Evolutionary conservation across 2,329 filamentous ascomycete species (phyloP), one percentile per base, ranked within the genome.

Genomic region (Ophiocordyceps camponoti-rufipedis): DNA sequence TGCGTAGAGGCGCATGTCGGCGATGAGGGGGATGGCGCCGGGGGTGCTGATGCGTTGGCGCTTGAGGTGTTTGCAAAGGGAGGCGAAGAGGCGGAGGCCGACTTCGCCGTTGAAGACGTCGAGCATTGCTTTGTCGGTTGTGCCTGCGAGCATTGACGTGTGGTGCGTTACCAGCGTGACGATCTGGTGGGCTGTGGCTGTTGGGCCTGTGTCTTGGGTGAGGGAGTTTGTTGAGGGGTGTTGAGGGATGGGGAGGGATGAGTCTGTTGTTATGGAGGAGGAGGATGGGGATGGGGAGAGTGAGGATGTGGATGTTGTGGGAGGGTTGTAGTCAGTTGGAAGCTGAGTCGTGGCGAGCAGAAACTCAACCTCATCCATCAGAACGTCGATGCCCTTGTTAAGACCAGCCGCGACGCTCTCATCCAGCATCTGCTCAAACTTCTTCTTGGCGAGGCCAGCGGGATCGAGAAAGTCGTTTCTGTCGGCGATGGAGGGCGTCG

Each of bases 51-150:
- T 77, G 46, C 91, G 81, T 68, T 96, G 91, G 10, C 89, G 82
- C 68, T 98, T 98, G 52, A 98, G 74, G 64, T 98, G 91, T 65
- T 98, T 98, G 72, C 89, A 95, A 44, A 98, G 71, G 16, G 85
- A 83, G 18, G 82, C 80, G 65, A 96, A 98, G 45, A 98, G 74
- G 28, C 91, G 82, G 51, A 95, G 74, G 1, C 91, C 91, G 28
- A 98, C 89, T 66, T 98, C 91, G 63, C 91, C 86, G 61, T 94
- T 95, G 71, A 98, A 98, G 13, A 98, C 91, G 58, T 98, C 91
- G 28, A 98, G 79, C 72, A 94, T 94, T 50, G 85, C 89, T 69
- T 98, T 98, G 60, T 98, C 91, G 1, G 89, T 96, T 58, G 85
- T 94, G 49, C 91, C 91, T 4, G 85, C 77, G 12, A 98, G 72